These are phyloP conservation scores for Theileria annulata DNA, from an alignment of 169 alveolate species.

Conservation along the genomic window DNA sequence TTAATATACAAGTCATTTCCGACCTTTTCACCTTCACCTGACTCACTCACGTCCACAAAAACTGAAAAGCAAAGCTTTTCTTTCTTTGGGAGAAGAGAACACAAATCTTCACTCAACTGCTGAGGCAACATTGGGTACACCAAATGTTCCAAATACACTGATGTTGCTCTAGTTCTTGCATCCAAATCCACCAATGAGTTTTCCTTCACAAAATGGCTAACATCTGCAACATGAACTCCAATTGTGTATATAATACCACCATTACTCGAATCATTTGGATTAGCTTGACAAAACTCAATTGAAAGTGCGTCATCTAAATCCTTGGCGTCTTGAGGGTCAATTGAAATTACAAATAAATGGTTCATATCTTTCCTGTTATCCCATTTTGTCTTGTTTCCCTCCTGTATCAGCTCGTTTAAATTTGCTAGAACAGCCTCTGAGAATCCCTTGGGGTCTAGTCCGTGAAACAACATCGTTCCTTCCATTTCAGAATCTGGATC, in stretches of 20 bases:
- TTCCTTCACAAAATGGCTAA: slow-evolving; percentile 91
- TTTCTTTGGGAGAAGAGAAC: slow-evolving; percentile 83
- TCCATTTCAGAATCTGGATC: slow-evolving; percentile 50
- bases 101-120: slow-evolving; percentile 83
- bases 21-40: slow-evolving; percentile 35
- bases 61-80: slow-evolving; percentile 85
- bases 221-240: slow-evolving; percentile 99
- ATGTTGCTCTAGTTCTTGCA: slow-evolving; percentile 92
- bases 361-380: slow-evolving; percentile 35
- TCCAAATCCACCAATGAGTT: slow-evolving; percentile 91
- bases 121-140: slow-evolving; percentile 89
- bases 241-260: slow-evolving; percentile 77
- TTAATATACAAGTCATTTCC: slow-evolving; percentile 49
- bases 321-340: slow-evolving; percentile 97
- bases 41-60: slow-evolving; percentile 75
- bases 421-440: slow-evolving; percentile 37
- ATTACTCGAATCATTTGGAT: slow-evolving; percentile 64
- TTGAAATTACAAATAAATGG: slow-evolving; percentile 73
- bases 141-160: slow-evolving; percentile 83
- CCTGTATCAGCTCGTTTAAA: slow-evolving; percentile 23
- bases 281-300: slow-evolving; percentile 71
- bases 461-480: slow-evolving; percentile 54
- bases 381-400: slow-evolving; percentile 19
- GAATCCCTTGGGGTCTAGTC: slow-evolving; percentile 51
- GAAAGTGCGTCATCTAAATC: slow-evolving; percentile 98